Base-by-base conservation (phyloP, 1,284 basidiomycete genomes). In the Heimioporus punctisporus region DNA sequence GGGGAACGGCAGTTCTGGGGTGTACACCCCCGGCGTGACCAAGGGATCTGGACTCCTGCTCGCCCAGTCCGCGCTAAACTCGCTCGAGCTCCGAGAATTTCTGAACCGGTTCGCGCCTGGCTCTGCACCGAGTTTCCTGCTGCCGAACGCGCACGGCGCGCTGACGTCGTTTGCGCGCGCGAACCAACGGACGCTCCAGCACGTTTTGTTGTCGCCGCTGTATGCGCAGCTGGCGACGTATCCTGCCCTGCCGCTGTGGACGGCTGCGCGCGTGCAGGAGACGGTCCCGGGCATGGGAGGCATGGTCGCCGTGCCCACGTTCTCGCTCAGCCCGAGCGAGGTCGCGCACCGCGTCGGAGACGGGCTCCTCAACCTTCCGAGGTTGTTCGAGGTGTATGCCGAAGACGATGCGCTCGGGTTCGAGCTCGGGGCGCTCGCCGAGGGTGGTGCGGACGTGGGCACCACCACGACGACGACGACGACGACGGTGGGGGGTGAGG, bases 351-450 rank as follows among this genome's bases (percentile, higher is more conserved):
- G 88, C 48, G 87, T 98, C 19, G 92, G 93, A 7, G 97, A 99
- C 67, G 95, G 94, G 7, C 75, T 99, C 46, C 80, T 98, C 40
- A 98, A 97, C 72, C 82, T 99, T 7, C 94, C 97, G 2, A 78
- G 96, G 48, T 76, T 98, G 23, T 97, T 99, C 68, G 96, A 98
- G 70, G 90, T 95, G 19, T 96, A 97, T 66, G 93, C 92, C 6
- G 89, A 92, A 51, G 95, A 98, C 69, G 91, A 93, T 60, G 92
- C 92, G 12, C 80, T 97, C n/a, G 85, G 86, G 2, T 97, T 94
- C 72, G 93, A 90, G n/a, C 74, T 84, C 19, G 72, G 88, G n/a
- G 78, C 42, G 37, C 40, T 70, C 26, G 50, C 14, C n/a, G 51
- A 42, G 5, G 55, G 56, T 1, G 48, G 55, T 27, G 30, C 3